Evolutionary conservation across 441 rosid species (phyloP), one percentile per base, ranked within the genome.

Genomic region (Adansonia madagascariensis): DNA sequence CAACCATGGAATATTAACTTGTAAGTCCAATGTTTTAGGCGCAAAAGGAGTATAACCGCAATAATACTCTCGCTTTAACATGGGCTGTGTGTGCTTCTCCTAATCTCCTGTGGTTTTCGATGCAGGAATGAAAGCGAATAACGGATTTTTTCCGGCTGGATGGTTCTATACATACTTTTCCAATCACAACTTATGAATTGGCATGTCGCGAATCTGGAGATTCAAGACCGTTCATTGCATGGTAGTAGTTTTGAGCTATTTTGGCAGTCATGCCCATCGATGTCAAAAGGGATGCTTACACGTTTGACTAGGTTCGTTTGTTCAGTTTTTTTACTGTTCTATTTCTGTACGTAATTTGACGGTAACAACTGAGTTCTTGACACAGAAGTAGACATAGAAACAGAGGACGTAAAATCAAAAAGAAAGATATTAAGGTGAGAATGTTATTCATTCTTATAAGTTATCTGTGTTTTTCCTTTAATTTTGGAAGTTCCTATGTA

Each of bases 51-150:
- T 6, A n/a, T 31, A 9, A 17, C 22, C 11, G 4, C 27, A 22
- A 5, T 27, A 55, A 22, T 22, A 60, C n/a, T 1, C 41, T 46
- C 69, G 55, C 18, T 31, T 53, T 22, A 49, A 80, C 78, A 24
- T 27, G 4, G 72, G 60, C 35, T 31, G 35, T 31, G 35, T 31
- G 35, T 3, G 35, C 35, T 31, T 31, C 35, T 31, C 35, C 35
- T 31, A 31, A 31, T 31, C 35, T 31, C 35, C 44, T 47, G 4
- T 14, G 71, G 17, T 66, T 77, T 52, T 39, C 80, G 80, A 60
- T 82, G 92, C 93, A 97, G 99, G 98, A 99, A 97, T 79, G 99
- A 97, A 80, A 94, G 98, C 77, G 99, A 95, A 84, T 97, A 98
- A 97, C 95, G 99, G 99, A 87, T 31, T 31, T 97, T 95, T 97